Conservation (phyloP, 169 alveolate species). For the Eimeria sp. region DNA sequence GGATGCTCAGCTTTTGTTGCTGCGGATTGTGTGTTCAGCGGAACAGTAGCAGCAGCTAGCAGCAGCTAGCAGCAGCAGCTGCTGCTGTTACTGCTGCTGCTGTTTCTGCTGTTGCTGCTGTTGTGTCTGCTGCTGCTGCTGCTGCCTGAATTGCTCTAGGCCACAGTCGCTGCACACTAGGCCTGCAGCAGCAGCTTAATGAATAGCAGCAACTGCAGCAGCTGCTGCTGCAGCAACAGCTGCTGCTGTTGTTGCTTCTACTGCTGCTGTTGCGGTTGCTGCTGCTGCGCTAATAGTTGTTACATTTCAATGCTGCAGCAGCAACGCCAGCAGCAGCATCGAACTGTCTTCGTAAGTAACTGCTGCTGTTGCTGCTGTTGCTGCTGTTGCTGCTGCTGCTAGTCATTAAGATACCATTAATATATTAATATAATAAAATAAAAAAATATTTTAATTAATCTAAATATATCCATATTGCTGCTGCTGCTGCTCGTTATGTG, state of each 20-base stretch:
- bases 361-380: conserved; percentile 28
- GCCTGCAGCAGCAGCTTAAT: background rate
- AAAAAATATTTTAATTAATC: no score
- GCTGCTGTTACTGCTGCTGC: no score
- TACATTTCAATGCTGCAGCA: background rate
- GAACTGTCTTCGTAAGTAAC: no score
- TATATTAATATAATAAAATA: no score
- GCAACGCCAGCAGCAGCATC: conserved; percentile 11
- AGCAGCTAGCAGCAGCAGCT: no score
- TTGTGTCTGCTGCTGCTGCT: background rate
- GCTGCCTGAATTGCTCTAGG: background rate
- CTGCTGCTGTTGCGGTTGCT: background rate
- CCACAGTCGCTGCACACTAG: background rate
- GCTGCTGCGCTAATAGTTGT: background rate
- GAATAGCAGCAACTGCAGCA: conserved; percentile 19
- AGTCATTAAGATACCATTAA: no score
- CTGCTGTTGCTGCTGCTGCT: no score
- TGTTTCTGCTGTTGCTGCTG: no score
- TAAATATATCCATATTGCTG: background rate
- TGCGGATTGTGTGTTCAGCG: no score
- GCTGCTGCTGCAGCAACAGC: conserved; percentile 7
- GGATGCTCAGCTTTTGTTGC: no score
- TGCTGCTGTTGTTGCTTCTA: conserved; percentile 15
- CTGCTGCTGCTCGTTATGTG: background rate
- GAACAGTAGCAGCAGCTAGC: no score